Percentiles rank a stretch among this genome's conserved stretches.
These are phyloP conservation scores for Penicillium herquei DNA, from an alignment of 495 filamentous ascomycete species.

Conservation along the genomic window DNA sequence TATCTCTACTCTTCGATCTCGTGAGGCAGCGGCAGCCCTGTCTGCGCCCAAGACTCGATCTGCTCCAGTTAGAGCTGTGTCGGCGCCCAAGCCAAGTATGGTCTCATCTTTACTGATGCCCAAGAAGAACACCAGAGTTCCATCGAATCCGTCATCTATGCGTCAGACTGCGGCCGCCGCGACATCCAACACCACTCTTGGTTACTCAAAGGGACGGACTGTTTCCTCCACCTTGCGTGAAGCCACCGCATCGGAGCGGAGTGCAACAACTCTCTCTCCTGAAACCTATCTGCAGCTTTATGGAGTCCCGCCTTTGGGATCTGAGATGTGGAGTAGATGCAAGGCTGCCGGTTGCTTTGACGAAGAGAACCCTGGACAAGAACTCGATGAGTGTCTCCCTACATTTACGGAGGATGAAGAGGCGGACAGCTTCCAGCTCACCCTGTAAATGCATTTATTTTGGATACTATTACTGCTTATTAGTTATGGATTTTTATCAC, in stretches of 20 bases:
- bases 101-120: constrained; percentile 36
- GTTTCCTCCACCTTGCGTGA: constrained; percentile 51
- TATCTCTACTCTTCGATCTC: constrained; percentile 48
- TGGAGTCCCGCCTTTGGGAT: constrained; percentile 39
- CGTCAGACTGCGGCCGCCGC: constrained; percentile 59
- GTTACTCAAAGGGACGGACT: constrained; percentile 73
- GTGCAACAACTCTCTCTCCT: constrained; percentile 33
- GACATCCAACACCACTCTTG: constrained; percentile 74
- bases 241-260: constrained; percentile 17
- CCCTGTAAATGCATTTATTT: constrained; percentile 26
- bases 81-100: constrained; percentile 40
- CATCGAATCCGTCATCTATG: constrained; percentile 53
- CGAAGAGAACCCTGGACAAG: constrained; percentile 18
- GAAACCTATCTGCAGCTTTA: constrained; percentile 46
- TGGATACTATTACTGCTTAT: constrained; percentile 4
- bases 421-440: constrained; percentile 42
- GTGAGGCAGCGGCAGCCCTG: constrained; percentile 56
- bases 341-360: constrained; percentile 40
- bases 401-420: constrained; percentile 45
- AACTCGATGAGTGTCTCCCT: constrained; percentile 29
- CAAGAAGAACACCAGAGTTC: constrained; percentile 36
- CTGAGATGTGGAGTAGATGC: constrained; percentile 43
- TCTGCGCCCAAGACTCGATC: constrained; percentile 35
- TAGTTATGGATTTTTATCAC: neutral
- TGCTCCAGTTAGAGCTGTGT: constrained; percentile 35